phyloP scores from a whole-genome alignment of 2,329 filamentous ascomycete genomes.

The Periconia sp. region DNA sequence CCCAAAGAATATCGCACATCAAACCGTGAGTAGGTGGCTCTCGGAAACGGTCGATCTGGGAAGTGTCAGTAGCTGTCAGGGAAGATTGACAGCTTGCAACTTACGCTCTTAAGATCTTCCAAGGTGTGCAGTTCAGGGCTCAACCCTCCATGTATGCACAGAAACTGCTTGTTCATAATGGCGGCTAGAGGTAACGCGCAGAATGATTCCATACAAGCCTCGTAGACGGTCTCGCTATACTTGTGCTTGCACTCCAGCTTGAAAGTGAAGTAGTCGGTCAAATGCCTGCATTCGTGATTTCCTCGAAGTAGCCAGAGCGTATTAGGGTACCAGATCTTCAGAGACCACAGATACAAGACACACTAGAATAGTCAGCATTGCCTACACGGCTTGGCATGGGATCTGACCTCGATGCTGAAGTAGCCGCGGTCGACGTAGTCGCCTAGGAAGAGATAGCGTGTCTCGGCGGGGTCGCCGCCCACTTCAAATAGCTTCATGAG shows the following conservation, averaged over 20 bases:
- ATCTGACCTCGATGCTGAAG: slow-evolving; percentile 87
- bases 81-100: slow-evolving; percentile 34
- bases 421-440: slow-evolving; percentile 99
- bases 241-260: slow-evolving; percentile 99
- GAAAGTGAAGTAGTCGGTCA: slow-evolving; percentile 99
- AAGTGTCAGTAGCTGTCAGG: slow-evolving; percentile 26
- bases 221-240: slow-evolving; percentile 94
- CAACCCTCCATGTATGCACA: slow-evolving; percentile 96
- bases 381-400: neutral
- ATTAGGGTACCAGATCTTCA: slow-evolving; percentile 99
- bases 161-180: slow-evolving; percentile 99
- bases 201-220: slow-evolving; percentile 98
- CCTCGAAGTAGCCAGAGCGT: slow-evolving; percentile 95
- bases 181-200: slow-evolving; percentile 91
- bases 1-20: slow-evolving; percentile 99
- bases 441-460: slow-evolving; percentile 93
- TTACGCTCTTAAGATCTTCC: slow-evolving; percentile 86
- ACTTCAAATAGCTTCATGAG: slow-evolving; percentile 99
- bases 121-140: slow-evolving; percentile 96
- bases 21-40: slow-evolving; percentile 96
- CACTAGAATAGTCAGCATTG: slow-evolving; percentile 62
- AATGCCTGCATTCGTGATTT: slow-evolving; percentile 97
- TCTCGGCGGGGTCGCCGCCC: slow-evolving; percentile 94
- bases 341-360: slow-evolving; percentile 93
- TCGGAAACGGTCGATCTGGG: slow-evolving; percentile 91